phyloP scores from a whole-genome alignment of 1,284 basidiomycete species.

The Cryptococcus wingfieldii region DNA sequence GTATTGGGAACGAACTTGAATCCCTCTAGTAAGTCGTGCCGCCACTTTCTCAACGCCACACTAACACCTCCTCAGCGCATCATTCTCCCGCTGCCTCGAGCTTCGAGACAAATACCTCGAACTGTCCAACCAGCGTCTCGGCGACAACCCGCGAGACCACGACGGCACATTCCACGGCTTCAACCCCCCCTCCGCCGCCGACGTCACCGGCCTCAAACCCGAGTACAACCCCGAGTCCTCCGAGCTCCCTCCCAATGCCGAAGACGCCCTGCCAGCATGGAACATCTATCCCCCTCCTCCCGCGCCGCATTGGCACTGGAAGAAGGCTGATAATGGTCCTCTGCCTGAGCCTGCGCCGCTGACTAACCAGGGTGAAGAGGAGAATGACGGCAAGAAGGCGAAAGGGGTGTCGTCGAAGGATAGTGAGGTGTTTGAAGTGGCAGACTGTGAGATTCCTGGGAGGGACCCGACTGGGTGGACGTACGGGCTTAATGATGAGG shows the following conservation, averaged over 20 bases:
- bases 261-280: slow-evolving; percentile 58
- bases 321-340: slow-evolving; percentile 54
- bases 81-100: slow-evolving; percentile 72
- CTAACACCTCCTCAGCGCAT: slow-evolving; percentile 38
- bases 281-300: slow-evolving; percentile 84
- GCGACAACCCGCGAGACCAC: slow-evolving; percentile 85
- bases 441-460: slow-evolving; percentile 65
- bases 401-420: slow-evolving; percentile 3
- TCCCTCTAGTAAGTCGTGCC: slow-evolving; percentile 45
- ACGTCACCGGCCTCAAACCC: slow-evolving; percentile 64
- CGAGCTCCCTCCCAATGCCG: not conserved
- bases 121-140: slow-evolving; percentile 75
- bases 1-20: slow-evolving; percentile 49
- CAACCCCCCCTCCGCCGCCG: slow-evolving; percentile 55
- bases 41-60: not conserved
- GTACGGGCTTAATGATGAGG: slow-evolving; percentile 75
- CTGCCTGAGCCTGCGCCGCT: slow-evolving; percentile 20
- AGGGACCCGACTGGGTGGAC: slow-evolving; percentile 49
- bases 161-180: slow-evolving; percentile 69
- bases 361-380: not conserved
- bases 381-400: slow-evolving; percentile 42
- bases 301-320: slow-evolving; percentile 89
- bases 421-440: slow-evolving; percentile 58
- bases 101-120: slow-evolving; percentile 89
- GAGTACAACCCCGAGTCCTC: slow-evolving; percentile 52